Base-by-base conservation (phyloP, 176 grass and related monocot genomes). In the Triticum urartu region DNA sequence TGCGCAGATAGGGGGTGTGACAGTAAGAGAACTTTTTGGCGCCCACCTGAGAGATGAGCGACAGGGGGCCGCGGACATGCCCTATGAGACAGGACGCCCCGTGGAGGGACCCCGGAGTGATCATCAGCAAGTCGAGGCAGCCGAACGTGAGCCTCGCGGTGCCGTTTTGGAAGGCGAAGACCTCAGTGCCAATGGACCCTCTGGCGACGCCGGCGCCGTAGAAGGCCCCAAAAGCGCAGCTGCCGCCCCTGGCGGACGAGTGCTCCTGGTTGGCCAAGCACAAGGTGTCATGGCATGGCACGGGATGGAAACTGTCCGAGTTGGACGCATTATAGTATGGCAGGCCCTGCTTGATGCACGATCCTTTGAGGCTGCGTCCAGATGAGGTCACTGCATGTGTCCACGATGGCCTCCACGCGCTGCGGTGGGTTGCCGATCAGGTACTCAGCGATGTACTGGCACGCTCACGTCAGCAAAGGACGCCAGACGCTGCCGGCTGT, bases 311-410 rank as follows among this genome's bases (percentile, higher is more conserved):
- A 67, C 7, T 86, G 38, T 13, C 1, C 18, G 85, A 86, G 0
- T 3, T 8, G 7, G 85, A 86, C 25, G 26, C 10, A 56, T 87
- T 81, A 30, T 73, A 87, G 56, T 72, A 52, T 9, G 77, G 85
- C 18, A 86, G 85, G n/a, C 32, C 13, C 67, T 87, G 77, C 67
- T 7, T 30, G 39, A 0, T 20, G 39, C 77, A 81, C 0, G 42
- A 4, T 43, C 42, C 42, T 43, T 8, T 34, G 42, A 43, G 30
- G 65, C 8, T 30, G n/a, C n/a, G 92, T 97, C 92, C 95, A 97
- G 26, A 87, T 76, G 79, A 97, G 89, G 84, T 97, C 89, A 39
- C 95, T 94, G 25, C 95, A 89, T 4, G 90, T 97, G 87, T 97
- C 92, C 26, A 92, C 17, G 30, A 68, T 2, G 30, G 28, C 65